Conservation (phyloP, 2,329 filamentous ascomycete genomes). For the Drechslera avenae region DNA sequence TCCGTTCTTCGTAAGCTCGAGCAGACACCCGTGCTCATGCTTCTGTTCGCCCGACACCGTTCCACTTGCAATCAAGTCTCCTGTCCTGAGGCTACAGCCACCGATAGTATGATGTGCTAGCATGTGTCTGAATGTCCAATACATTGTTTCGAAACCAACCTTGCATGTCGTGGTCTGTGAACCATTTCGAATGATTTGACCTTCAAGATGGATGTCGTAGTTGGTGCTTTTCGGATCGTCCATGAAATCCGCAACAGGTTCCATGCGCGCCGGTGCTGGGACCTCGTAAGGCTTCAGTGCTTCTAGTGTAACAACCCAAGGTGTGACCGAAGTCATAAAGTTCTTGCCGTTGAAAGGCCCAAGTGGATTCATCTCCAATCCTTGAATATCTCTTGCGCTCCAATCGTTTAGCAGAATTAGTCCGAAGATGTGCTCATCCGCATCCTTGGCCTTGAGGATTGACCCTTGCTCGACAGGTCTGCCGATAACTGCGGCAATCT, state of each 20-base stretch:
- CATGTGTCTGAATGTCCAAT: slow-evolving; percentile 55
- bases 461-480: slow-evolving; percentile 49
- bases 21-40: slow-evolving; percentile 50
- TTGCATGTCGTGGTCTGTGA: slow-evolving; percentile 28
- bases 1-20: slow-evolving; percentile 50
- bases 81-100: slow-evolving; percentile 50
- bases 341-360: slow-evolving; percentile 67
- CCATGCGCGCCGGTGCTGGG: slow-evolving; percentile 26
- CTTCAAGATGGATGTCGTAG: slow-evolving; percentile 34
- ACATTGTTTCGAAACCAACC: slow-evolving; percentile 48
- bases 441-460: slow-evolving; percentile 49
- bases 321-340: slow-evolving; percentile 64
- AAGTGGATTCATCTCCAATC: slow-evolving; percentile 64
- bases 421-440: slow-evolving; percentile 64
- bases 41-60: slow-evolving; percentile 50
- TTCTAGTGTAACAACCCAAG: slow-evolving; percentile 66
- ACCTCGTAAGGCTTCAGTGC: slow-evolving; percentile 54
- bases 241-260: slow-evolving; percentile 31
- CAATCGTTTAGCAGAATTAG: slow-evolving; percentile 68
- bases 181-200: slow-evolving; percentile 28
- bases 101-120: slow-evolving; percentile 52
- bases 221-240: slow-evolving; percentile 30
- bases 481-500: slow-evolving; percentile 55
- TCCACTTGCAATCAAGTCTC: slow-evolving; percentile 53
- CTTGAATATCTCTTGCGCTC: slow-evolving; percentile 67